Base-by-base conservation (phyloP, 495 filamentous ascomycete genomes). In the Coniosporium apollinis region DNA sequence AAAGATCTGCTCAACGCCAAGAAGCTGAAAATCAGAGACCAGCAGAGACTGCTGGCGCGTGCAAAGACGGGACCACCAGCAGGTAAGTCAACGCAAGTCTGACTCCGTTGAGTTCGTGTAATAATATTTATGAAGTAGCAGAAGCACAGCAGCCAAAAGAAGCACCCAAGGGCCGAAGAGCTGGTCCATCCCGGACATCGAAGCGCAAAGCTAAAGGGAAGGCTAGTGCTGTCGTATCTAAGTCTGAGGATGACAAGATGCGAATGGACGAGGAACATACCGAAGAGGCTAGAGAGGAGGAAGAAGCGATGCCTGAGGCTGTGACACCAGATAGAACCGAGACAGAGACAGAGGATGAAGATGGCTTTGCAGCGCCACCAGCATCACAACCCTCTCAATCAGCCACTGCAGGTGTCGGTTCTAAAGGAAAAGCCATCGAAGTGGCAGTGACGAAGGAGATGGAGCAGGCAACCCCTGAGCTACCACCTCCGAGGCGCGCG, bases 11-110 rank as follows among this genome's bases (percentile, higher is more conserved):
- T 93, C 0, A 93, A 93, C 43, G 74, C 76, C 46, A 93, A 93
- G 57, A 93, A 93, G 55, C 60, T 81, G n/a, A 91, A 89, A 55
- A 87, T 93, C 16, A 61, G 82, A 19, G 77, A 87, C 41, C 80
- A 89, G 50, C 76, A 83, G 42, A 66, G 75, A 14, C 45, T 85
- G 6, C 52, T 89, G 4, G 67, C 64, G 11, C 60, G 62, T n/a
- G 68, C 72, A 5, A 72, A 66, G 24, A 52, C 69, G 6, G 70
- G 79, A 48, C 53, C 62, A 0, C 47, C 54, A 1, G 41, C 39
- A 11, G 51, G 47, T 43, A 45, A 45, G 47, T 30, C 3, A 14
- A n/a, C 17, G 18, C 11, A 32, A 14, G 15, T 16, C 11, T 17
- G 28, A 37, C 3, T 21, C 18, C 13, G 29, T 5, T 11, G 8